These are phyloP conservation scores for Xylaria scruposa DNA, from an alignment of 495 filamentous ascomycete genomes.

Conservation along the genomic window DNA sequence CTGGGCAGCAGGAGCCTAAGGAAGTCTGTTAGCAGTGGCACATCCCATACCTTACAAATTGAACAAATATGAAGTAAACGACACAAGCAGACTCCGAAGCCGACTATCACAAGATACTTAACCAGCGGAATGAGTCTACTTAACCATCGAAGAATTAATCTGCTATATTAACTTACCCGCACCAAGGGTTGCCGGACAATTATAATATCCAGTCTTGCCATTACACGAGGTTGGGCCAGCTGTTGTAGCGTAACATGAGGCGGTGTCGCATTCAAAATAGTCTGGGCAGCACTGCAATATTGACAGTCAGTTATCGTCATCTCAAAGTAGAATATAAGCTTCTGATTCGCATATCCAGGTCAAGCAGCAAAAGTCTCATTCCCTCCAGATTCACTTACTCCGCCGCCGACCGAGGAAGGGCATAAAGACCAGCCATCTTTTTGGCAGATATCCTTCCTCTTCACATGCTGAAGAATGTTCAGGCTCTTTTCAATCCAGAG, in stretches of 20 bases:
- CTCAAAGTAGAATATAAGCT: not conserved
- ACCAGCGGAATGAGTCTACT: not conserved
- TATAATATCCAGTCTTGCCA: constrained; percentile 41
- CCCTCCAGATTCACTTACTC: constrained; percentile 25
- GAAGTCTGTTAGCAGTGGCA: constrained; percentile 20
- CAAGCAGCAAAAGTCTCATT: not conserved
- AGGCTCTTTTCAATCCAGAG: constrained; percentile 47
- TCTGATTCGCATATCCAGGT: not conserved
- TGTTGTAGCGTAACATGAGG: constrained; percentile 53
- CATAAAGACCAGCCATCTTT: constrained; percentile 40
- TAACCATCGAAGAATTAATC: not conserved
- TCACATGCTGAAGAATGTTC: constrained; percentile 33
- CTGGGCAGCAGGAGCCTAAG: constrained; percentile 35
- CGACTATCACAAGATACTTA: not conserved
- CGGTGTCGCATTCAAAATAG: constrained; percentile 49
- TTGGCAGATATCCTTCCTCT: constrained; percentile 35
- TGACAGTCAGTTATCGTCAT: not conserved
- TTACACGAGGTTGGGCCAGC: constrained; percentile 46
- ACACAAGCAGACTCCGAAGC: no score
- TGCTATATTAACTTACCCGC: constrained; percentile 31
- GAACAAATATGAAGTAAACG: not conserved
- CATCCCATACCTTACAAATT: not conserved
- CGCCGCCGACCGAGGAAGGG: constrained; percentile 45
- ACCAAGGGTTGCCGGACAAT: constrained; percentile 37
- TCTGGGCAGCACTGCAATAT: constrained; percentile 46